Conservation (phyloP, 306 rosid genomes). For the Vigna radiata region DNA sequence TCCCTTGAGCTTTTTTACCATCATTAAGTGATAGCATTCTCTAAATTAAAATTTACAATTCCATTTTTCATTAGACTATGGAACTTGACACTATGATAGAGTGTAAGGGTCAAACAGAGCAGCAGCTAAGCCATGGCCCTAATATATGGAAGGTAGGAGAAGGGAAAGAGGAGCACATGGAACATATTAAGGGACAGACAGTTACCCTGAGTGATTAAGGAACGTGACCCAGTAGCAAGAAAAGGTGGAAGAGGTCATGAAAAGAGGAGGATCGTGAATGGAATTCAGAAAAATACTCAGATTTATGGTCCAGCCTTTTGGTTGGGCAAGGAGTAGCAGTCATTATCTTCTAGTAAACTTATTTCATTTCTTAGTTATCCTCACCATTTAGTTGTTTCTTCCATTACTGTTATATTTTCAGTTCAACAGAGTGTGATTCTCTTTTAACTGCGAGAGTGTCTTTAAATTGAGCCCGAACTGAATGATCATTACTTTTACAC, state of each 20-base stretch:
- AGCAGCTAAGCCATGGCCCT: not conserved
- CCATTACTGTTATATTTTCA: not conserved
- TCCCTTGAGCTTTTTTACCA: slow-evolving; percentile 9
- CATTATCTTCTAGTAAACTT: not conserved
- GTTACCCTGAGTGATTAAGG: not conserved
- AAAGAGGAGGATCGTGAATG: not conserved
- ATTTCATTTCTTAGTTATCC: not conserved
- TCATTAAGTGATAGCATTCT: slow-evolving; percentile 13
- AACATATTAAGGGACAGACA: not conserved
- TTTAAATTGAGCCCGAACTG: not conserved
- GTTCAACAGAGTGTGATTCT: not conserved
- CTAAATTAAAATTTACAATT: slow-evolving; percentile 16
- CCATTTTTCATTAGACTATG: slow-evolving; percentile 13
- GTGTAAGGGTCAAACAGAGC: not conserved
- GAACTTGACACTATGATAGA: not conserved
- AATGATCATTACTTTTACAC: slow-evolving; percentile 23
- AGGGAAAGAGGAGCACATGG: not conserved
- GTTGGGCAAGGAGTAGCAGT: not conserved
- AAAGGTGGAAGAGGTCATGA: not conserved
- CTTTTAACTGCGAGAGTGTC: not conserved
- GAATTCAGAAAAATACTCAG: not conserved
- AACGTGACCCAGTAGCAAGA: not conserved
- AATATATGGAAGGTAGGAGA: not conserved
- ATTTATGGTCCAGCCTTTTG: not conserved
- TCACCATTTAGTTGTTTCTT: not conserved